Evolutionary conservation across 2,329 filamentous ascomycete genomes (phyloP).

Genomic region (Hypoxylon sp.): DNA sequence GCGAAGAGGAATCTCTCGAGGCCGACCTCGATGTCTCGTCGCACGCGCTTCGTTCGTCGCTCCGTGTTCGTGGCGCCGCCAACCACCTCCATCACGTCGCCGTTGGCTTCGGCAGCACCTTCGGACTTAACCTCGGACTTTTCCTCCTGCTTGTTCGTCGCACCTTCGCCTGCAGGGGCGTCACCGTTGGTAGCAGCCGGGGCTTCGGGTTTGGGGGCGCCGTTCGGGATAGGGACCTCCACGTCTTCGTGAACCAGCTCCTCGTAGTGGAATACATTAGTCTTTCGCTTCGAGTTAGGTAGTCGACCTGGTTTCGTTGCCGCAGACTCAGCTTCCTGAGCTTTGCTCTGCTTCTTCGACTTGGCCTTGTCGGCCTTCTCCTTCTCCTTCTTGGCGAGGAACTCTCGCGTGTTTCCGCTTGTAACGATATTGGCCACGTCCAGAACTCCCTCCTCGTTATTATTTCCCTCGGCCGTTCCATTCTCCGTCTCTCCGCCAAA

Average conservation of each 20-base stretch:
- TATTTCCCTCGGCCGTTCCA: conserved; percentile 50
- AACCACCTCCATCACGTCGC: conserved; percentile 43
- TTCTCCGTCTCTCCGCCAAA: conserved; percentile 49
- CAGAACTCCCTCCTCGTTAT: conserved; percentile 73
- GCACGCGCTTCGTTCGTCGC: conserved; percentile 62
- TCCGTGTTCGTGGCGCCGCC: conserved; percentile 43
- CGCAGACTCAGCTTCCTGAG: conserved; percentile 61
- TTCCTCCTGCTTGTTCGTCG: conserved; percentile 26
- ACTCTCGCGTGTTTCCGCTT: conserved; percentile 81
- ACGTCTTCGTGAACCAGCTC: conserved; percentile 68
- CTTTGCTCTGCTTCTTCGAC: conserved; percentile 67
- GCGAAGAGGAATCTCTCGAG: conserved; percentile 77
- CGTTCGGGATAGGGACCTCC: conserved; percentile 46
- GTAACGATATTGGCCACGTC: conserved; percentile 87
- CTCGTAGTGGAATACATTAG: conserved; percentile 77
- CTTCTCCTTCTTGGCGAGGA: conserved; percentile 82
- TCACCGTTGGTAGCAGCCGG: conserved; percentile 28
- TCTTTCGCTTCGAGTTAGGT: conserved; percentile 75
- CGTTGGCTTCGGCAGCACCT: conserved; percentile 26
- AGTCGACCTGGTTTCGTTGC: conserved; percentile 66
- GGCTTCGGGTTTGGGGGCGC: conserved; percentile 28
- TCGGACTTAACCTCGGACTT: conserved; percentile 35
- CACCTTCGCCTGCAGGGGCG: conserved; percentile 29
- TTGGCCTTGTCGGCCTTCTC: conserved; percentile 74
- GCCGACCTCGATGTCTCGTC: conserved; percentile 78